Evolutionary conservation across 1,284 basidiomycete species (phyloP).

Genomic region (Ganoderma meredithae): DNA sequence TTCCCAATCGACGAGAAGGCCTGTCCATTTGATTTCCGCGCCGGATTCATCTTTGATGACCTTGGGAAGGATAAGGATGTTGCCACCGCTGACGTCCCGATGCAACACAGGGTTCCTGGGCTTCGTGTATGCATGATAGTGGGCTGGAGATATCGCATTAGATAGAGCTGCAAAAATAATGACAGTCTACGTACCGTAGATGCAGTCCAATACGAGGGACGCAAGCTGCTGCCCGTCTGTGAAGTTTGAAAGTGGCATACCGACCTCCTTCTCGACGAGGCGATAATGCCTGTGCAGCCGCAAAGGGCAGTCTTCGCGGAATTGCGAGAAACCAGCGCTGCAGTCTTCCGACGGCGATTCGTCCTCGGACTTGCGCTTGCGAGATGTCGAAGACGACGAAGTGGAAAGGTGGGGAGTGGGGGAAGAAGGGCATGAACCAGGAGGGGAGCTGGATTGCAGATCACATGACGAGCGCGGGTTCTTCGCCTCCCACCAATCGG

Average conservation of each 20-base stretch:
- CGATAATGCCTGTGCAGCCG: slow-evolving; percentile 18
- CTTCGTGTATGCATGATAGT: too few species aligned
- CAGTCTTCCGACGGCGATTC: neutral
- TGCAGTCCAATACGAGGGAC: slow-evolving; percentile 7
- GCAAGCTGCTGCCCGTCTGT: slow-evolving; percentile 4
- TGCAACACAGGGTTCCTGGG: slow-evolving; percentile 9
- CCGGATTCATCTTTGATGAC: neutral
- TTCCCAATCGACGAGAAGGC: slow-evolving; percentile 20
- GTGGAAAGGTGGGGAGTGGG: neutral
- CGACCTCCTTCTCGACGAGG: slow-evolving; percentile 29
- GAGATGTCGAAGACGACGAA: neutral
- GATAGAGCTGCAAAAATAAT: neutral
- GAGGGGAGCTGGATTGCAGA: neutral
- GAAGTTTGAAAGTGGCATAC: slow-evolving; percentile 23
- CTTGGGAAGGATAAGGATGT: slow-evolving; percentile 14
- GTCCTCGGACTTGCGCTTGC: neutral
- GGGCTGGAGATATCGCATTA: neutral
- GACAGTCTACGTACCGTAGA: slow-evolving; percentile 6
- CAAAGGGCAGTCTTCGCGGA: slow-evolving; percentile 1
- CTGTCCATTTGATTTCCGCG: neutral
- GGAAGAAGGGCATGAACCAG: neutral
- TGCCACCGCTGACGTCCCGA: slow-evolving; percentile 18
- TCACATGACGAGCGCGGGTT: neutral
- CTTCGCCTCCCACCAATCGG: slow-evolving; percentile 7
- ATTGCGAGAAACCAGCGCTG: neutral